phyloP scores from a whole-genome alignment of 2,329 filamentous ascomycete genomes.

The Sarocladiaceae sp. region DNA sequence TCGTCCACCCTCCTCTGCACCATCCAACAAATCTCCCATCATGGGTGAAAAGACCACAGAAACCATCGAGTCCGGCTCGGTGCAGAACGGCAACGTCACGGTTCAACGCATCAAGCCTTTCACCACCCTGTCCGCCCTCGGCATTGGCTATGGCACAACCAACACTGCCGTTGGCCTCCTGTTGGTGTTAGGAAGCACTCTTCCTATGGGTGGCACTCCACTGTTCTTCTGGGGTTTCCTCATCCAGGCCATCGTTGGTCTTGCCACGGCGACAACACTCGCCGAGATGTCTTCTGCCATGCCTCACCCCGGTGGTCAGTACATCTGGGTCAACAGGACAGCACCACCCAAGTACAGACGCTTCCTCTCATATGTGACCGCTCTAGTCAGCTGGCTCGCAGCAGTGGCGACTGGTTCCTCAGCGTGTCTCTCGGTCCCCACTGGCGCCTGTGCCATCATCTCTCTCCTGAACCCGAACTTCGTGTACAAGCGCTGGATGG shows the following conservation, averaged over 20 bases:
- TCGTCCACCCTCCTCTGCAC: no score
- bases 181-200: constrained; percentile 14
- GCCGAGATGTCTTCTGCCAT: constrained; percentile 23
- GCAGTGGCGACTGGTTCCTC: constrained; percentile 21
- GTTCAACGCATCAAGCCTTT: constrained; percentile 27
- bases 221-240: constrained; percentile 21
- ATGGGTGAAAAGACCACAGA: background rate
- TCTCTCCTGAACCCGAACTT: constrained; percentile 19
- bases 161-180: constrained; percentile 21
- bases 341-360: constrained; percentile 14
- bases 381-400: constrained; percentile 22
- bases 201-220: background rate
- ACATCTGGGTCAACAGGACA: constrained; percentile 21
- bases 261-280: constrained; percentile 18
- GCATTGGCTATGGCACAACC: constrained; percentile 21
- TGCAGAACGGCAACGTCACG: constrained; percentile 9
- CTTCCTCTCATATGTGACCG: constrained; percentile 20
- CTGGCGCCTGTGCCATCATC: constrained; percentile 17
- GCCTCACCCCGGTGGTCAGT: constrained; percentile 24
- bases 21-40: no score
- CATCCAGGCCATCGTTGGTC: constrained; percentile 18
- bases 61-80: background rate
- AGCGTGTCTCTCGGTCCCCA: constrained; percentile 19
- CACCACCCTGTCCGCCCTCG: constrained; percentile 21
- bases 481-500: constrained; percentile 22